A percentile compares a stretch with the other conserved stretches of the same genome.
Evolutionary conservation across 257 asterid species (phyloP).

Genomic region (Gentiana straminea): DNA sequence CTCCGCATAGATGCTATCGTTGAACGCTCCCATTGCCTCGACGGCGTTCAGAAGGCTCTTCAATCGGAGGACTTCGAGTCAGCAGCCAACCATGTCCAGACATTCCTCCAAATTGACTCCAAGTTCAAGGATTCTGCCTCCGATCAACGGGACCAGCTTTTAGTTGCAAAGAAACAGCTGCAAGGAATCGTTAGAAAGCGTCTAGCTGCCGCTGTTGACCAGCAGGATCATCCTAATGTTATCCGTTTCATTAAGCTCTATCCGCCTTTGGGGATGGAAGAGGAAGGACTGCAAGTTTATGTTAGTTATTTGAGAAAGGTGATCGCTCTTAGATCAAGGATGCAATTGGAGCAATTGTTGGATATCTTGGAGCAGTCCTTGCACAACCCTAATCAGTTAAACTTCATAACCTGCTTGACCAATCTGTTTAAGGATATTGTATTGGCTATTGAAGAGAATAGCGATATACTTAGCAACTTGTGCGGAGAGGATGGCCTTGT

Average conservation of each 20-base stretch:
- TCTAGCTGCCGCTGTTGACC: slow-evolving; percentile 60
- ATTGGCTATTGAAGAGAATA: slow-evolving; percentile 80
- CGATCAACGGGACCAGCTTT: slow-evolving; percentile 81
- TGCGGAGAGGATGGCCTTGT: slow-evolving; percentile 96
- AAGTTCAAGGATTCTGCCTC: slow-evolving; percentile 49
- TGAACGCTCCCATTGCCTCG: slow-evolving; percentile 63
- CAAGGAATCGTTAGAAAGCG: slow-evolving; percentile 61
- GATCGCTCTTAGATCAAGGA: slow-evolving; percentile 53
- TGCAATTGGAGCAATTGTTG: slow-evolving; percentile 65
- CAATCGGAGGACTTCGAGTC: slow-evolving; percentile 71
- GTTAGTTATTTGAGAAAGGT: slow-evolving; percentile 63
- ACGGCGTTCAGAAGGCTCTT: slow-evolving; percentile 72
- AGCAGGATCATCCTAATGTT: slow-evolving; percentile 65
- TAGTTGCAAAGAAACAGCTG: slow-evolving; percentile 68
- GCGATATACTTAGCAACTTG: slow-evolving; percentile 58
- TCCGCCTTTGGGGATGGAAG: slow-evolving; percentile 72
- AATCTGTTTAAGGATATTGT: slow-evolving; percentile 85
- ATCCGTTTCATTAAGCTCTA: slow-evolving; percentile 70
- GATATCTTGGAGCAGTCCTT: slow-evolving; percentile 27
- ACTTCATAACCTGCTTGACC: slow-evolving; percentile 65
- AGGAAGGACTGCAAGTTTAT: slow-evolving; percentile 76
- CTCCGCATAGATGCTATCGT: slow-evolving; percentile 68
- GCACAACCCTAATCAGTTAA: slow-evolving; percentile 17
- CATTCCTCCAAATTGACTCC: slow-evolving; percentile 73
- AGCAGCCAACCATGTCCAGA: slow-evolving; percentile 58